Percentiles rank a stretch among this genome's conserved stretches.
phyloP scores from a whole-genome alignment of 139 green algal genomes.

The Spirogloea muscicola region DNA sequence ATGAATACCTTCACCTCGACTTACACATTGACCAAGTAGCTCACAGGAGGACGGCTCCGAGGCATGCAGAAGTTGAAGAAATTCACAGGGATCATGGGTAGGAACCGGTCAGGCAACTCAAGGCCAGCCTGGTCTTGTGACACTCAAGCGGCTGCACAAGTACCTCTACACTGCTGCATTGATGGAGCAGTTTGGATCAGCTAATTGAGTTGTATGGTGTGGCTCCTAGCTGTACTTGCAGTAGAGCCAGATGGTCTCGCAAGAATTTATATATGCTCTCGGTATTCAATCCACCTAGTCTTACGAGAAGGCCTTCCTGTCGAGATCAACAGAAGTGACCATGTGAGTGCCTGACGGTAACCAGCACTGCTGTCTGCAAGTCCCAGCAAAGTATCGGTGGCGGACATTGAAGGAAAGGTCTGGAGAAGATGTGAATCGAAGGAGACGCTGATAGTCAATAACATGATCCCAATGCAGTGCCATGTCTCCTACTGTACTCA shows the following conservation, averaged over 20 bases:
- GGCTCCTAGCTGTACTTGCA: background rate
- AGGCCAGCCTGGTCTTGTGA: no score
- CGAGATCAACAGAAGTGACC: background rate
- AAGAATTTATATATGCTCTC: conserved; percentile 14
- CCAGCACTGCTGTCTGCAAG: background rate
- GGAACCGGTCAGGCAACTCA: no score
- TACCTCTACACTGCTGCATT: no score
- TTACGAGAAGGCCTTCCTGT: background rate
- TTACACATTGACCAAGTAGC: no score
- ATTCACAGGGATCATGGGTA: no score
- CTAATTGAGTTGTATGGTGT: conserved; percentile 5
- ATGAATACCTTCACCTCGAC: no score
- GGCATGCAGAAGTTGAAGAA: no score
- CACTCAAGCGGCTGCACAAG: no score
- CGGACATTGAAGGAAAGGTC: background rate
- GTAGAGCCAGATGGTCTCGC: background rate
- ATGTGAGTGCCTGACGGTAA: background rate
- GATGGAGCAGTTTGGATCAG: no score
- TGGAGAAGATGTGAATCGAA: background rate
- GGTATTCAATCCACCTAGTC: background rate
- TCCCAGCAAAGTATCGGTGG: background rate
- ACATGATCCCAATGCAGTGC: background rate
- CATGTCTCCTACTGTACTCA: background rate
- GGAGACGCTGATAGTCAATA: background rate
- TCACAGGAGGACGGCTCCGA: no score